Evolutionary conservation across 371 early-diverging fungal species (phyloP).

Genomic region (Apophysomyces sp.): DNA sequence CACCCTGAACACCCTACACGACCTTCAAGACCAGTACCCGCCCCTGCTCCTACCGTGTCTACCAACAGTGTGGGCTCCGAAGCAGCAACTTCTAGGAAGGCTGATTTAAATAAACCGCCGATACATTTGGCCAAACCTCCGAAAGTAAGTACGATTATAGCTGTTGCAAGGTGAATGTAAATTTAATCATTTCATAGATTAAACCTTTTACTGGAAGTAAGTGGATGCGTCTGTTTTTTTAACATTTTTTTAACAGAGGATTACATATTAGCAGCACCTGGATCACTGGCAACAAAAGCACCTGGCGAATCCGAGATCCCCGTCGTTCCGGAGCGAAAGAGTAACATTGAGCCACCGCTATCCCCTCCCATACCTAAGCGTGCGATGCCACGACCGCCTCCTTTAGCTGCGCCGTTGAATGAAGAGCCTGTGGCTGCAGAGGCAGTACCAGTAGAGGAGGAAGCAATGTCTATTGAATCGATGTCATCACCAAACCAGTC

Average conservation of each 20-base stretch:
- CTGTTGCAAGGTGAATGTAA: not conserved
- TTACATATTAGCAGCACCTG: not conserved
- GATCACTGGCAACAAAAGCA: not conserved
- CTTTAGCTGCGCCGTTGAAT: not conserved
- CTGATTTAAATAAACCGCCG: constrained; percentile 1
- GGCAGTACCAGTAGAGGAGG: constrained; percentile 7
- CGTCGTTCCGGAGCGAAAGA: constrained; percentile 4
- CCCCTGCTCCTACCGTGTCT: constrained; percentile 22
- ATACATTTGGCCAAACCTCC: constrained; percentile 37
- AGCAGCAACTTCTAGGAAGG: not conserved
- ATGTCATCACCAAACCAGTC: constrained; percentile 20
- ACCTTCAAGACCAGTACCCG: constrained; percentile 36
- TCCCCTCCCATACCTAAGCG: constrained; percentile 31
- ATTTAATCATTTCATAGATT: not conserved
- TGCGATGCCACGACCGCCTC: constrained; percentile 38
- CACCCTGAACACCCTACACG: constrained; percentile 14
- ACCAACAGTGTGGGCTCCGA: constrained; percentile 5
- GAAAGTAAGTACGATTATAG: constrained; percentile 14
- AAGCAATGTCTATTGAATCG: not conserved
- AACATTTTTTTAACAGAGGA: not conserved
- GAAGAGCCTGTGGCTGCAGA: constrained; percentile 11
- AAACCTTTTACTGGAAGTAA: constrained; percentile 1
- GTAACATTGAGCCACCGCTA: constrained; percentile 2
- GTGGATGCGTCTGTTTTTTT: not conserved
- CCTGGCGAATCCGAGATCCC: not conserved